Base-by-base conservation (phyloP, 129 eudicot genomes). In the Lactuca sativa region DNA sequence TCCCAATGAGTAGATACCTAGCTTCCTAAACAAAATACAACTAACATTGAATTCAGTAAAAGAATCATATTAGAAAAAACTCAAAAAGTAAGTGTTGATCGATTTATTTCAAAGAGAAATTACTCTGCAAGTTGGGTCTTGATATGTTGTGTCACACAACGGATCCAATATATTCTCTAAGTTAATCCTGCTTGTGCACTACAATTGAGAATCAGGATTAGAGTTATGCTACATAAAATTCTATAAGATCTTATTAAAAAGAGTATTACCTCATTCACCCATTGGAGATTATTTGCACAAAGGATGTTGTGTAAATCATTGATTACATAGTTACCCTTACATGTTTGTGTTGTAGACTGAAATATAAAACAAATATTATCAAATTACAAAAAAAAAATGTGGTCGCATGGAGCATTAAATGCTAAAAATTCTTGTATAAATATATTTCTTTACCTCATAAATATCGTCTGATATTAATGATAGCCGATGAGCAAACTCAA, bases 381-480 rank as follows among this genome's bases (percentile, higher is more conserved):
- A 75, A 49, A 9, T 33, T 9, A 5, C 0, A 36, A 36, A 67
- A 7, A 1, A 1, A 21, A 21, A 31, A 52, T 41, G 56, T 18
- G 31, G 36, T 11, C 21, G 3, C 1, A 53, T 60, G 6, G 12
- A 5, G 4, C 54, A n/a, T 13, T n/a, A 13, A 58, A 12, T 47
- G 13, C 8, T 36, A 6, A 59, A 3, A 1, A 44, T 16, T 31
- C 8, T 48, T 68, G 44, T 66, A 11, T 0, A 7, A 33, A 33
- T 37, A 54, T 30, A 0, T 6, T 68, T 53, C 10, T 0, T 68
- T 70, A 80, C 84, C 80, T 80, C 69, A 7, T 80, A 74, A 11
- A 80, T 61, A 10, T 75, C 77, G 57, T 80, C 73, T 18, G 84
- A 80, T 74, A 80, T 69, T 63, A 80, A 69, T 80, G 77, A 76